These are phyloP conservation scores for Agarophyton chilense DNA, from an alignment of 23 red algal species.

Conservation along the genomic window DNA sequence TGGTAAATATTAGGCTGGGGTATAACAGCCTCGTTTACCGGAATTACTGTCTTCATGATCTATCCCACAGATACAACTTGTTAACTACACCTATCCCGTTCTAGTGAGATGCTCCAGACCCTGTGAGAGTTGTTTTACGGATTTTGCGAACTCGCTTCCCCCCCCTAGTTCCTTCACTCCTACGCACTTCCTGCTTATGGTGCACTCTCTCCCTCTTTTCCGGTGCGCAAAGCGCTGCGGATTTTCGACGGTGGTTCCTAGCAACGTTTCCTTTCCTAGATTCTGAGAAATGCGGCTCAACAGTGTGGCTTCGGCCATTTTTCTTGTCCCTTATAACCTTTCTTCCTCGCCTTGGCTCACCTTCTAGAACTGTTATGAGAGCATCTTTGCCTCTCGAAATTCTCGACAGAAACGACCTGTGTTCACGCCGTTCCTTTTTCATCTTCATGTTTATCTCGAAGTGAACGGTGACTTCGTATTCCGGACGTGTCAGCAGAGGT, in stretches of 20 bases:
- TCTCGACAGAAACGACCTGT: neutral
- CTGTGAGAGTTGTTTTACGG: neutral
- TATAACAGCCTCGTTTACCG: no score
- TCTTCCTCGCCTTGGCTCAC: neutral
- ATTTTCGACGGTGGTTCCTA: neutral
- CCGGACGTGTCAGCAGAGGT: neutral
- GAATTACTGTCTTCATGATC: neutral
- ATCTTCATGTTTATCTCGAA: slow-evolving; percentile 58
- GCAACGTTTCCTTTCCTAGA: neutral
- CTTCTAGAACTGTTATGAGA: neutral
- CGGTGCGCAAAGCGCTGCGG: neutral
- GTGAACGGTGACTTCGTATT: slow-evolving; percentile 23
- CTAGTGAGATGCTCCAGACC: neutral
- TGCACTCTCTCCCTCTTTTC: neutral
- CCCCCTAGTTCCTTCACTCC: neutral
- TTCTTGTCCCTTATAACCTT: neutral
- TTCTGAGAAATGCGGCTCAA: neutral
- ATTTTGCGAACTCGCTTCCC: neutral
- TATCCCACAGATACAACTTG: no score
- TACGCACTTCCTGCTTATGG: neutral
- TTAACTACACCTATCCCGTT: neutral
- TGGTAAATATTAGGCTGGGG: no score
- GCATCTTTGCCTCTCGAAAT: neutral
- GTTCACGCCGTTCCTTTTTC: slow-evolving; percentile 22
- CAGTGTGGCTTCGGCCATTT: neutral